Conservation (phyloP, 208 protist genomes). For the Eutreptiella sp. region DNA sequence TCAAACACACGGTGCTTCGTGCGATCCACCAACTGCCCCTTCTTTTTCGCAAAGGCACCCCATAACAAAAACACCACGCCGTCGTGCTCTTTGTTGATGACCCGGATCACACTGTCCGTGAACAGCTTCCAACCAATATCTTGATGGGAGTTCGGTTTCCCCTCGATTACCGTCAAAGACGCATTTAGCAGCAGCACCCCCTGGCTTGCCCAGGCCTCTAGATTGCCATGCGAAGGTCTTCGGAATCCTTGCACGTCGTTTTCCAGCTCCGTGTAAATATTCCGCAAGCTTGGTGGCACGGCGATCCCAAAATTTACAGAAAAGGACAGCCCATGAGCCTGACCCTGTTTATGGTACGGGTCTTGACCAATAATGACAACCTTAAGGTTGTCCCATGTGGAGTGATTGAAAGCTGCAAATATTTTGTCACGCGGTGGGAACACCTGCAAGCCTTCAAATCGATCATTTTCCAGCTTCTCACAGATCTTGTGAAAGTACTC, state of each 20-base stretch:
- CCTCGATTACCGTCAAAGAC: slow-evolving; percentile 82
- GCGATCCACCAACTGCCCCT: slow-evolving; percentile 68
- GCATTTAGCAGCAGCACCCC: slow-evolving; percentile 95
- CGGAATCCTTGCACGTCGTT: slow-evolving; percentile 71
- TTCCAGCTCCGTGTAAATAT: slow-evolving; percentile 92
- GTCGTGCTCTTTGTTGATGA: slow-evolving; percentile 52
- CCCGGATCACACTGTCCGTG: slow-evolving; percentile 85
- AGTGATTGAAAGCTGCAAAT: slow-evolving; percentile 80
- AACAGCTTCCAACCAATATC: slow-evolving; percentile 86
- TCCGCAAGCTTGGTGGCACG: slow-evolving; percentile 74
- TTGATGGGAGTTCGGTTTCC: slow-evolving; percentile 84
- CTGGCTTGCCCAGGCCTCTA: slow-evolving; percentile 88
- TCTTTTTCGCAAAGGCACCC: slow-evolving; percentile 84
- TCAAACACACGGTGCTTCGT: slow-evolving; percentile 76
- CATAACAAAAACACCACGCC: slow-evolving; percentile 90
- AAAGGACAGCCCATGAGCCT: slow-evolving; percentile 94
- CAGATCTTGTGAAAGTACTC: slow-evolving; percentile 22
- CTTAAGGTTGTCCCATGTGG: slow-evolving; percentile 75
- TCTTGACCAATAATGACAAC: slow-evolving; percentile 94
- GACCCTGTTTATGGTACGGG: slow-evolving; percentile 83
- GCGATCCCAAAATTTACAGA: slow-evolving; percentile 80
- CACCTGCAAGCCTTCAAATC: slow-evolving; percentile 29
- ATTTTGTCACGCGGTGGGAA: slow-evolving; percentile 66
- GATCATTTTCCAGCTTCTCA: slow-evolving; percentile 26
- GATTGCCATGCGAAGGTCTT: slow-evolving; percentile 77